Evolutionary conservation across 2,329 filamentous ascomycete genomes (phyloP).

Genomic region (Trichoderma oligosporum): DNA sequence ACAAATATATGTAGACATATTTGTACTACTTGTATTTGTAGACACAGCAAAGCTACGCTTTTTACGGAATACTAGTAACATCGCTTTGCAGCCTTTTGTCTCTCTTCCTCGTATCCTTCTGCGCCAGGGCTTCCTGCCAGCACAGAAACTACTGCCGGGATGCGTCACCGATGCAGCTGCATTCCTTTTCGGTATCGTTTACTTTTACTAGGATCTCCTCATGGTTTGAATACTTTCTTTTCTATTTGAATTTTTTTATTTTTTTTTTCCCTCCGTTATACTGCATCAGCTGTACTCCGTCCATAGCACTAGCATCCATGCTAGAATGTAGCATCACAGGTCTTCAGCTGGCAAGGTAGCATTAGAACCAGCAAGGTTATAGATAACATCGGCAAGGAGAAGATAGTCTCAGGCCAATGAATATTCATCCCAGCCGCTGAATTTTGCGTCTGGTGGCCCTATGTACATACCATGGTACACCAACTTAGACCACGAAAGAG

Average conservation of each 20-base stretch:
- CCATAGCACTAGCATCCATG: not conserved
- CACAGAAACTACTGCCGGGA: conserved; percentile 17
- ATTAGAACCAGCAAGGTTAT: not conserved
- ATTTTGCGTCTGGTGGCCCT: not conserved
- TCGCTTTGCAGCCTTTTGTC: not conserved
- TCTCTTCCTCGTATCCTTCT: conserved; percentile 10
- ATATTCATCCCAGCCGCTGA: not conserved
- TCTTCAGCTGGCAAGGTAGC: conserved; percentile 15
- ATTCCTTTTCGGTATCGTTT: not conserved
- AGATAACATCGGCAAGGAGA: not conserved
- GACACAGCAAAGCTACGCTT: too few relatives aligned
- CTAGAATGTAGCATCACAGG: not conserved
- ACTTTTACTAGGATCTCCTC: not conserved
- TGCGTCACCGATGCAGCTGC: conserved; percentile 7
- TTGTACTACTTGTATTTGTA: not conserved
- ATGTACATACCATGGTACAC: not conserved
- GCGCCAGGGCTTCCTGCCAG: conserved; percentile 10
- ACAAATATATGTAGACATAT: not conserved
- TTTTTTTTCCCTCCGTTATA: not conserved
- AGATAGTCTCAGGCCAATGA: not conserved
- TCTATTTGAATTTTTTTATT: not conserved
- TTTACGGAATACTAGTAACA: too few relatives aligned
- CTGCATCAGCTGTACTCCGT: not conserved
- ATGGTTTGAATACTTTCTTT: not conserved
- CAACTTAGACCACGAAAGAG: not conserved